Conservation (phyloP, 2,329 filamentous ascomycete genomes). For the Cladophialophora immunda region DNA sequence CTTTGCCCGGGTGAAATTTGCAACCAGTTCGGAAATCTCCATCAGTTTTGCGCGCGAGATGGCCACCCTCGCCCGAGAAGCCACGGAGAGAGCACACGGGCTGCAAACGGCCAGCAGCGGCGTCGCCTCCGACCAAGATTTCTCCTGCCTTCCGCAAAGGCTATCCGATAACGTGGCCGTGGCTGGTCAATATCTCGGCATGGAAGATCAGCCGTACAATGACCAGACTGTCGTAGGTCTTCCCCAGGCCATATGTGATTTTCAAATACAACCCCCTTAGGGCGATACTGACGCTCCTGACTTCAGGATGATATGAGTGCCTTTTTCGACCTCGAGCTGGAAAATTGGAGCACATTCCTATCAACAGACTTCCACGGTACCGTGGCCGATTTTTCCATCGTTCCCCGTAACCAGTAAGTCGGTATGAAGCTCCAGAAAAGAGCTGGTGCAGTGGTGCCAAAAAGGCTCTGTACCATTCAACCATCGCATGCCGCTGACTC, state of each 20-base stretch:
- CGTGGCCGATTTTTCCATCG: not conserved
- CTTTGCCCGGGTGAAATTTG: slow-evolving; percentile 8
- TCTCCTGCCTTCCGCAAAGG: not conserved
- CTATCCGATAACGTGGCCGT: not conserved
- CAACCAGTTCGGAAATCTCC: not conserved
- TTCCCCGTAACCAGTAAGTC: not conserved
- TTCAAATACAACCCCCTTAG: too few relatives aligned
- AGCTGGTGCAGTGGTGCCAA: too few relatives aligned
- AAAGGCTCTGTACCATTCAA: too few relatives aligned
- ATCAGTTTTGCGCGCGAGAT: slow-evolving; percentile 1
- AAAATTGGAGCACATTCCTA: not conserved
- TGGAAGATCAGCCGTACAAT: not conserved
- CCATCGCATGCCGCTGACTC: too few relatives aligned
- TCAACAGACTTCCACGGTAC: not conserved
- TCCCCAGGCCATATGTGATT: not conserved
- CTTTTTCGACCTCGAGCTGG: not conserved
- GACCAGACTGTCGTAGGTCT: not conserved
- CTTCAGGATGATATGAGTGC: not conserved
- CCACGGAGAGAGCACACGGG: not conserved
- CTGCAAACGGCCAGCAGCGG: not conserved
- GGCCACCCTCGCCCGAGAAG: not conserved
- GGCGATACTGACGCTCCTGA: not conserved
- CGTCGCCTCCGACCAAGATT: not conserved
- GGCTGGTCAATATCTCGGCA: not conserved
- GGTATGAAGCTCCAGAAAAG: too few relatives aligned